A percentile compares a stretch with the other conserved stretches of the same genome.
phyloP scores from a whole-genome alignment of 2,329 filamentous ascomycete genomes.

The Calonectria pteridis region DNA sequence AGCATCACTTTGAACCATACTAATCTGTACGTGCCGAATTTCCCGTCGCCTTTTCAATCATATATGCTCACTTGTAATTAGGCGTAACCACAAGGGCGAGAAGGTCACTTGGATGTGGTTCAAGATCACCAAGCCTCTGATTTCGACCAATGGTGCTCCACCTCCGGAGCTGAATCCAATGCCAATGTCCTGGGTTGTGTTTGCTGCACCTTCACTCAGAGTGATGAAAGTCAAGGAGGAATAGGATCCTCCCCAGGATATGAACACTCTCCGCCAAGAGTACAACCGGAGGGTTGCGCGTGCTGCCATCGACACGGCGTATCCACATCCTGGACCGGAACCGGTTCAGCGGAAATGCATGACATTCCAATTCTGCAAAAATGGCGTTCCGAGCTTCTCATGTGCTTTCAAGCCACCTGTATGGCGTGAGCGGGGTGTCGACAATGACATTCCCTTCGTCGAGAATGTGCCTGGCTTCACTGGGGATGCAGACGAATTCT shows the following conservation, averaged over 20 bases:
- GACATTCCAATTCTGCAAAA: slow-evolving; percentile 20
- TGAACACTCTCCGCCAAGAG: background rate
- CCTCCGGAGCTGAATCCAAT: slow-evolving; percentile 13
- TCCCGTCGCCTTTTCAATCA: background rate
- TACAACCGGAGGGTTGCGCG: background rate
- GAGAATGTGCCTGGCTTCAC: background rate
- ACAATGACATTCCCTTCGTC: background rate
- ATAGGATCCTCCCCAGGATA: slow-evolving; percentile 14
- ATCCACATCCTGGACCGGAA: background rate
- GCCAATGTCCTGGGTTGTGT: slow-evolving; percentile 11
- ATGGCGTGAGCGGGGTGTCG: background rate
- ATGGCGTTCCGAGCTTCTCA: slow-evolving; percentile 16
- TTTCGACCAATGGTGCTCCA: background rate
- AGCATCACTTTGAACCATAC: slow-evolving; percentile 15
- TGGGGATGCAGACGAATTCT: background rate
- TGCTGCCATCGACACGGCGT: background rate
- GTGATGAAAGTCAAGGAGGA: slow-evolving; percentile 16
- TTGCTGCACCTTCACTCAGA: slow-evolving; percentile 11
- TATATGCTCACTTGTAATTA: background rate
- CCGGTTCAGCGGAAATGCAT: background rate
- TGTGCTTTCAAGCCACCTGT: slow-evolving; percentile 8
- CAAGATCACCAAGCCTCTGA: slow-evolving; percentile 14
- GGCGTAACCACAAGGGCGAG: background rate
- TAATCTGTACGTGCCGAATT: background rate
- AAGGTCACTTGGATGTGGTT: slow-evolving; percentile 24